Conservation (phyloP, 148 eudicot species). For the Amaranthus hypochondriacus region DNA sequence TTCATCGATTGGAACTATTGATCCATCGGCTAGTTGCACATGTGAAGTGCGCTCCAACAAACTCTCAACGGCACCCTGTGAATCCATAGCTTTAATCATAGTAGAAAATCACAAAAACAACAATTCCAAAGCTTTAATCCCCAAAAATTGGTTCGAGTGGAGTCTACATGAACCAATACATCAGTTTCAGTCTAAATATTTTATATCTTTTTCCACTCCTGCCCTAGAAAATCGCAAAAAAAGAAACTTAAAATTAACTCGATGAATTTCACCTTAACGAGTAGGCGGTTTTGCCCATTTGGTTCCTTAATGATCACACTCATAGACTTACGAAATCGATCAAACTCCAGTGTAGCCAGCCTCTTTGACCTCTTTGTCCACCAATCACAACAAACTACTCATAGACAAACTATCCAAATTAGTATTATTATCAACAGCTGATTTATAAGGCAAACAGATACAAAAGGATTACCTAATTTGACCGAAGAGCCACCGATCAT, state of each 20-base stretch:
- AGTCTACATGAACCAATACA: no score
- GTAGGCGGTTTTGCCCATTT: conserved; percentile 60
- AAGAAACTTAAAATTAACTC: conserved; percentile 2
- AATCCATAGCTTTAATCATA: conserved; percentile 8
- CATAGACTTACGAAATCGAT: conserved; percentile 88
- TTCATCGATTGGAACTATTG: conserved; percentile 54
- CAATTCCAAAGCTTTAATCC: not conserved
- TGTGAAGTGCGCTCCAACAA: conserved; percentile 64
- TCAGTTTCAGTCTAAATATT: no score
- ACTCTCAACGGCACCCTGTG: conserved; percentile 93
- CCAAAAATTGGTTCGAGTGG: no score
- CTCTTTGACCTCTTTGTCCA: conserved; percentile 66
- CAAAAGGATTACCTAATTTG: conserved; percentile 50
- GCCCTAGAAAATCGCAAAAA: no score
- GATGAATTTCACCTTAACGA: conserved; percentile 60
- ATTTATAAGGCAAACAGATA: not conserved
- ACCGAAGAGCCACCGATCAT: conserved; percentile 50
- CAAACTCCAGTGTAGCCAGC: conserved; percentile 82
- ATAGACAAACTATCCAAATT: not conserved
- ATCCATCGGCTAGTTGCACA: conserved; percentile 87
- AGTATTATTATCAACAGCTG: not conserved
- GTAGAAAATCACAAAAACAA: not conserved
- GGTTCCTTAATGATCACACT: conserved; percentile 70
- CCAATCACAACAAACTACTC: conserved; percentile 67
- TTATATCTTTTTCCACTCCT: no score